A percentile compares a stretch with the other conserved stretches of the same genome.
These are phyloP conservation scores for Aspergillus japonicus DNA, from an alignment of 2,329 filamentous ascomycete species.

Conservation along the genomic window DNA sequence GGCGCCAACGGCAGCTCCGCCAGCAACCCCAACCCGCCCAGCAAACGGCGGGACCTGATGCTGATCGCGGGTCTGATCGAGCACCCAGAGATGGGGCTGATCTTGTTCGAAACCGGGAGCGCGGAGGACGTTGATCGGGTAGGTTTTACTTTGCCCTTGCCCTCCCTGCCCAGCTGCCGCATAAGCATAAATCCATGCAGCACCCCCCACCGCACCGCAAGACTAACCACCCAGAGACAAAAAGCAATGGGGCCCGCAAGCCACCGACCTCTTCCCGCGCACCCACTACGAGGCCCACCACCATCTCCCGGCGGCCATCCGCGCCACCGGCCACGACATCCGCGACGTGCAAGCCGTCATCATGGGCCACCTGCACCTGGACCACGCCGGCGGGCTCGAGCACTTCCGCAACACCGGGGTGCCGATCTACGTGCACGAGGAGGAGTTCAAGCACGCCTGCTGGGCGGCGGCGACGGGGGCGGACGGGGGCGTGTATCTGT, in stretches of 20 bases:
- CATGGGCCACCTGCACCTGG: conserved; percentile 49
- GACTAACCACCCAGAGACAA: background rate
- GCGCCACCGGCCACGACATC: conserved; percentile 42
- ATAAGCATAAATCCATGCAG: no score
- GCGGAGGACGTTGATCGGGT: conserved; percentile 44
- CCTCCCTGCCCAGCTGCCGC: no score
- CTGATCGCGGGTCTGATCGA: conserved; percentile 47
- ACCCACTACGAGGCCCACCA: conserved; percentile 33
- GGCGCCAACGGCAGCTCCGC: conserved; percentile 41
- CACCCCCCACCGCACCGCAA: background rate
- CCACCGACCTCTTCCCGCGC: conserved; percentile 43
- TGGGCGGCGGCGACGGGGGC: conserved; percentile 46
- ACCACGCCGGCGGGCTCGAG: conserved; percentile 51
- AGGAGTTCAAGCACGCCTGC: conserved; percentile 48
- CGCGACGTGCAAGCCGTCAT: conserved; percentile 50
- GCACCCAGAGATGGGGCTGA: conserved; percentile 45
- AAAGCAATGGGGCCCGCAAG: conserved; percentile 34
- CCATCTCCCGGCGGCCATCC: conserved; percentile 38
- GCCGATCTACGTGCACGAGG: conserved; percentile 50
- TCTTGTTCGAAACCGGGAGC: conserved; percentile 49
- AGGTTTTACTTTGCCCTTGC: conserved; percentile 11
- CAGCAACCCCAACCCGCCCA: conserved; percentile 41
- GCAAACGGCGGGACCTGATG: conserved; percentile 42
- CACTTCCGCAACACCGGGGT: conserved; percentile 46
- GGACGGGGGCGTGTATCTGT: conserved; percentile 42